Base-by-base conservation (phyloP, 768 basidiomycete species). In the Clitopilus hobsonii region DNA sequence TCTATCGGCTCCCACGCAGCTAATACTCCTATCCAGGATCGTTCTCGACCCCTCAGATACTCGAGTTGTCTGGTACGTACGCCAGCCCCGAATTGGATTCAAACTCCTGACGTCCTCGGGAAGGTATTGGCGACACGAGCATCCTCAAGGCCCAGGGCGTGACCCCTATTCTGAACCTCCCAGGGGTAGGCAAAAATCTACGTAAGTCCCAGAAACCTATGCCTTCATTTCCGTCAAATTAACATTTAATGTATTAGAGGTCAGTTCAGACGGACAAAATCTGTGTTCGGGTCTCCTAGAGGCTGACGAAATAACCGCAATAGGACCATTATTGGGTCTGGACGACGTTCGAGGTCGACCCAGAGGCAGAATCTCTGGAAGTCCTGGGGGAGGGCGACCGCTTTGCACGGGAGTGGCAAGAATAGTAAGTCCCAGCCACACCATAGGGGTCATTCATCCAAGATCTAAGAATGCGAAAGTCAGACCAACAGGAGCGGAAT, bases 41-140 rank as follows among this genome's bases (percentile, higher is more conserved):
- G 2, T 57, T 55, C 56, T 48, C 50, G 13, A 57, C 59, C 1
- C 55, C 59, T 6, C 56, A 58, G 49, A 27, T 60, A 13, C 25
- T 60, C 27, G 59, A 60, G 49, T 26, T 60, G 5, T 60, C 56
- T 2, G 59, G 59, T 60, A 23, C 30, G 45, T 38, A 13, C n/a
- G 6, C 16, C 2, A 22, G 24, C 2, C 5, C 22, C 1, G n/a
- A 1, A 3, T 7, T 27, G 38, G 5, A 7, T 49, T 16, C 30
- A 7, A 16, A 16, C 7, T 32, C 7, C 30, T 16, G 8, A 1
- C 18, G n/a, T 2, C 6, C 13, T 5, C 22, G 8, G n/a, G 3
- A 14, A 58, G 59, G 56, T 24, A 45, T 60, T 36, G 56, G 59
- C 2, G 59, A 60, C 16, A 28, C 30, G 3, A 7, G 47, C 0